Base-by-base conservation (phyloP, 2,329 filamentous ascomycete genomes). In the Cytospora piceae region DNA sequence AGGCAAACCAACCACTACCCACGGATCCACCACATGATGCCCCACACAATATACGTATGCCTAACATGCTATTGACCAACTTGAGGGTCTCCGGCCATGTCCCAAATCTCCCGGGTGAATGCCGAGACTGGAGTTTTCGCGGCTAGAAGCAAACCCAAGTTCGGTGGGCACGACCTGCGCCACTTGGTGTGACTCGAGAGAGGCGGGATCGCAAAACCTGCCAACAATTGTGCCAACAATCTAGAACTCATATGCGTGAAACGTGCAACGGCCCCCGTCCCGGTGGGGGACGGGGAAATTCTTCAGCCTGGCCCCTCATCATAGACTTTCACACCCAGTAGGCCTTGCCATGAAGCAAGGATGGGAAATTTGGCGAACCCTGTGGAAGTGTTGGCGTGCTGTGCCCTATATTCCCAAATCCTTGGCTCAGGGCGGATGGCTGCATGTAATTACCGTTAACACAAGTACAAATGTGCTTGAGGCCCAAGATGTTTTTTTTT, bases 211-310 rank as follows among this genome's bases (percentile, higher is more conserved):
- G 42, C 27, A 42, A 57, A 57, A 22, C 39, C 24, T 51, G 39
- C 61, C n/a, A 20, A 46, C 49, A 22, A 39, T 63, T 27, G 42
- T 51, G 39, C 61, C n/a, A 20, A 46, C 34, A 17, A 52, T 57
- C 29, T 57, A 57, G 53, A 55, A 54, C 39, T 57, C 61, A 63
- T 63, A 29, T 63, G 61, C 42, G 29, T 63, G 61, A 63, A 57
- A 63, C 61, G 61, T 15, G 32, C 53, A 63, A 32, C 39, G 17
- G 60, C 60, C 53, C 59, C 60, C 55, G 39, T 63, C 53, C 3
- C 29, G 51, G 49, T 63, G 61, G 56, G 61, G 46, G 61, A 54
- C 53, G 31, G 61, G 37, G 34, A 63, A 51, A 49, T 51, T 42
- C 53, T 63, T 55, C 61, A 57, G 51, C 61, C 61, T 49, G 46